These are phyloP conservation scores for Colletotrichum sp. DNA, from an alignment of 2,329 filamentous ascomycete species.

Conservation along the genomic window DNA sequence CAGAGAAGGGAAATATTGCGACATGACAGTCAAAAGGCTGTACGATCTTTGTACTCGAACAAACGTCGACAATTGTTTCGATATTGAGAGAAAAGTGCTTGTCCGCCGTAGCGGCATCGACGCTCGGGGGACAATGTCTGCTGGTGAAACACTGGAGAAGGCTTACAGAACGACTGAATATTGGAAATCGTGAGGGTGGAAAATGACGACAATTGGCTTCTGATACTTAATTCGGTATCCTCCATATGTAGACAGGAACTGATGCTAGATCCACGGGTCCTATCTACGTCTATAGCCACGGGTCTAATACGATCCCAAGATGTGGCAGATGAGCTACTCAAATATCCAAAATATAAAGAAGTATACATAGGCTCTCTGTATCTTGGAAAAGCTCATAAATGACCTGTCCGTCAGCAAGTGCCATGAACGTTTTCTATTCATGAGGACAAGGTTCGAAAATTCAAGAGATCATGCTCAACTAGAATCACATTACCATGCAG, in stretches of 20 bases:
- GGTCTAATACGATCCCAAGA: not conserved
- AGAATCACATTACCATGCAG: not conserved
- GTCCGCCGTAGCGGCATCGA: not conserved
- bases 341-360: not conserved
- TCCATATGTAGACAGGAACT: not conserved
- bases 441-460: not conserved
- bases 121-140: not conserved
- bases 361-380: fast-evolving
- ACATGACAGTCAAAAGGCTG: conserved; percentile 32
- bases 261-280: not conserved
- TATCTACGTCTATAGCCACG: not conserved
- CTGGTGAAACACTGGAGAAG: not conserved
- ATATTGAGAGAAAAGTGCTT: not conserved
- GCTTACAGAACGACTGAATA: not conserved
- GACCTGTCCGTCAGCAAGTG: not conserved
- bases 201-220: fast-evolving
- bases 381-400: not conserved
- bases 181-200: not conserved
- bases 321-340: not conserved
- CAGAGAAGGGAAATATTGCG: conserved; percentile 33
- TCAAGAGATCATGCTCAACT: not conserved
- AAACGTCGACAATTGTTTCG: not conserved
- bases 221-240: not conserved
- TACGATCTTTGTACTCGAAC: conserved; percentile 29
- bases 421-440: fast-evolving